phyloP scores from a whole-genome alignment of 2,329 filamentous ascomycete species.

The Calonectria naviculata region DNA sequence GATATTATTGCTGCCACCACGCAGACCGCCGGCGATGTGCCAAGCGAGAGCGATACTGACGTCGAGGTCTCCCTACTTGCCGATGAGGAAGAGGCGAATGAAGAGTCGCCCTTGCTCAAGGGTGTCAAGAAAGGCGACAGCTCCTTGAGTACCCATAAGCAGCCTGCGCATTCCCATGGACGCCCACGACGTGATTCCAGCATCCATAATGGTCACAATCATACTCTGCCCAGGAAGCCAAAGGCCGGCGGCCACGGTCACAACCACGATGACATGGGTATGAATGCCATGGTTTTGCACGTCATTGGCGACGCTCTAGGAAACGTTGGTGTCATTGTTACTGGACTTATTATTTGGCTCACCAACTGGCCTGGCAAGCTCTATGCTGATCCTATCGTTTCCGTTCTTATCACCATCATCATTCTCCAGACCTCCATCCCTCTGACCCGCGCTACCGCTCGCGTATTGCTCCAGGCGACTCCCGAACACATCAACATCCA shows the following conservation, averaged over 20 bases:
- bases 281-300: conserved; percentile 85
- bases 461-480: conserved; percentile 94
- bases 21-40: conserved; percentile 60
- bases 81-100: conserved; percentile 56
- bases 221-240: conserved; percentile 77
- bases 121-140: conserved; percentile 45
- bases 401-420: conserved; percentile 89
- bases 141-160: conserved; percentile 37
- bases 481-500: conserved; percentile 89
- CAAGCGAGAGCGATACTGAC: conserved; percentile 65
- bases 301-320: conserved; percentile 87
- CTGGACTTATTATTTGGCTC: conserved; percentile 91
- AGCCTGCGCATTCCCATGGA: conserved; percentile 39
- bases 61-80: conserved; percentile 56
- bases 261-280: conserved; percentile 90
- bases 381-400: conserved; percentile 93
- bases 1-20: conserved; percentile 90
- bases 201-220: conserved; percentile 80
- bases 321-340: conserved; percentile 86
- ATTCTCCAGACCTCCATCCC: conserved; percentile 81
- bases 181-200: conserved; percentile 59
- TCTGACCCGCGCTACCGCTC: conserved; percentile 81
- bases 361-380: conserved; percentile 83
- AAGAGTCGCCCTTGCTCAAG: conserved; percentile 61
- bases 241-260: conserved; percentile 75